Evolutionary conservation across 2,329 filamentous ascomycete species (phyloP).

Genomic region (Torrubiella hemipterigena): DNA sequence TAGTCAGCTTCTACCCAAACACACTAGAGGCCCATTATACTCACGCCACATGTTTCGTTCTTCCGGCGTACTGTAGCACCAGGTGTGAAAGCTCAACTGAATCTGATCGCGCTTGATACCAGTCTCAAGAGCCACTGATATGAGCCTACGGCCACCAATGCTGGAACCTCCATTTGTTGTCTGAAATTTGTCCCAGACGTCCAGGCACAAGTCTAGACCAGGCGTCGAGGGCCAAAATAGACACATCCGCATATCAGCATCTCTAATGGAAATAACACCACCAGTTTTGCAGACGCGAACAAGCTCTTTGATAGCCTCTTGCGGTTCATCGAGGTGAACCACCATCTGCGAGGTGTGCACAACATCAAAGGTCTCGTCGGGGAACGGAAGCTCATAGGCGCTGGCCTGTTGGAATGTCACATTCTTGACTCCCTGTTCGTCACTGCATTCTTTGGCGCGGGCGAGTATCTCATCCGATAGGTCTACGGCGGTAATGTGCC

Average conservation of each 20-base stretch:
- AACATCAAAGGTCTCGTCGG: slow-evolving; percentile 27
- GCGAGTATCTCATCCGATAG: slow-evolving; percentile 17
- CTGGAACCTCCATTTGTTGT: slow-evolving; percentile 13
- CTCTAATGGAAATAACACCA: slow-evolving; percentile 25
- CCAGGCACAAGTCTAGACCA: slow-evolving; percentile 12
- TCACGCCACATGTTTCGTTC: slow-evolving; percentile 15
- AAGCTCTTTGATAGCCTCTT: slow-evolving; percentile 25
- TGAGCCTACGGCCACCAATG: slow-evolving; percentile 15
- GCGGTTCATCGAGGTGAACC: slow-evolving; percentile 23
- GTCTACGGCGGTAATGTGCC: slow-evolving; percentile 20
- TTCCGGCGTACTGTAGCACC: slow-evolving; percentile 14
- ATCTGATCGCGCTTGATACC: slow-evolving; percentile 13
- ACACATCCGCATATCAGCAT: slow-evolving; percentile 17
- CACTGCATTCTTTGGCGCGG: slow-evolving; percentile 12
- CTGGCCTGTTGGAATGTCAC: slow-evolving; percentile 15
- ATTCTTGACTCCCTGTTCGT: slow-evolving; percentile 12
- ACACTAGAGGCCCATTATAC: too few species aligned
- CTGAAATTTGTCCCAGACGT: slow-evolving; percentile 10
- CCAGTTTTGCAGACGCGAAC: slow-evolving; percentile 28
- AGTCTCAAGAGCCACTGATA: slow-evolving; percentile 15
- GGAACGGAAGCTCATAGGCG: slow-evolving; percentile 22
- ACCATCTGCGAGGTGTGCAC: slow-evolving; percentile 31
- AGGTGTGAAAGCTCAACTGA: slow-evolving; percentile 14
- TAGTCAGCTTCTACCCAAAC: too few species aligned
- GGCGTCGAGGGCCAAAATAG: slow-evolving; percentile 16